Evolutionary conservation across 2,329 filamentous ascomycete genomes (phyloP).

Genomic region (Venturia oleaginea): DNA sequence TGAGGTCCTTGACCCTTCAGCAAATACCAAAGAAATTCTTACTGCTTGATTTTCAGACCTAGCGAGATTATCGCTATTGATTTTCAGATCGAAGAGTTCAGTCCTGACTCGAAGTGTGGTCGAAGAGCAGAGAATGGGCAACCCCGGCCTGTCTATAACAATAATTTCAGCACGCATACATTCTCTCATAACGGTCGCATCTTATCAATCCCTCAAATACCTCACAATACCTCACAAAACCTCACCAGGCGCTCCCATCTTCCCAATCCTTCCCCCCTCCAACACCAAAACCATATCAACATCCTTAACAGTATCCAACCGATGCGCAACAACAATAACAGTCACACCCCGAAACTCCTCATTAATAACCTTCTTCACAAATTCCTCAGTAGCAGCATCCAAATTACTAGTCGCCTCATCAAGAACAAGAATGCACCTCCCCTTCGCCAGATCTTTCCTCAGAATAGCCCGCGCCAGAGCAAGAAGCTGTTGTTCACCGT

Average conservation of each 20-base stretch:
- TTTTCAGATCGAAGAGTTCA: too few relatives aligned
- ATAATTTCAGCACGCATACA: too few relatives aligned
- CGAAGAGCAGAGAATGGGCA: too few relatives aligned
- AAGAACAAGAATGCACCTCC: slow-evolving; percentile 24
- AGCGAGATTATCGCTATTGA: too few relatives aligned
- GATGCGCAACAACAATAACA: slow-evolving; percentile 49
- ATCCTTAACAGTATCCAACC: slow-evolving; percentile 46
- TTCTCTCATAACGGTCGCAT: too few relatives aligned
- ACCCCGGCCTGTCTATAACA: too few relatives aligned
- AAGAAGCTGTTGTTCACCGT: slow-evolving; percentile 12
- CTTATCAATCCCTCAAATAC: too few relatives aligned
- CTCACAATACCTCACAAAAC: background rate
- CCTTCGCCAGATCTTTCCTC: slow-evolving; percentile 22
- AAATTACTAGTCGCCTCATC: slow-evolving; percentile 21
- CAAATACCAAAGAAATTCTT: too few relatives aligned
- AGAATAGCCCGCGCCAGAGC: slow-evolving; percentile 9
- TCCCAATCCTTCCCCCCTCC: background rate
- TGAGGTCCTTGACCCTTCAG: too few relatives aligned
- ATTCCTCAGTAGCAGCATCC: slow-evolving; percentile 36
- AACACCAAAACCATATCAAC: slow-evolving; percentile 2
- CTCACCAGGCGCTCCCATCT: slow-evolving; percentile 3
- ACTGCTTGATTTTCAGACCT: too few relatives aligned
- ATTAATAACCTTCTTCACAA: slow-evolving; percentile 39
- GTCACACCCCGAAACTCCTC: slow-evolving; percentile 47
- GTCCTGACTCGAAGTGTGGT: too few relatives aligned